phyloP scores from a whole-genome alignment of 176 grass and related monocot genomes.

The Urochloa ruziziensis region DNA sequence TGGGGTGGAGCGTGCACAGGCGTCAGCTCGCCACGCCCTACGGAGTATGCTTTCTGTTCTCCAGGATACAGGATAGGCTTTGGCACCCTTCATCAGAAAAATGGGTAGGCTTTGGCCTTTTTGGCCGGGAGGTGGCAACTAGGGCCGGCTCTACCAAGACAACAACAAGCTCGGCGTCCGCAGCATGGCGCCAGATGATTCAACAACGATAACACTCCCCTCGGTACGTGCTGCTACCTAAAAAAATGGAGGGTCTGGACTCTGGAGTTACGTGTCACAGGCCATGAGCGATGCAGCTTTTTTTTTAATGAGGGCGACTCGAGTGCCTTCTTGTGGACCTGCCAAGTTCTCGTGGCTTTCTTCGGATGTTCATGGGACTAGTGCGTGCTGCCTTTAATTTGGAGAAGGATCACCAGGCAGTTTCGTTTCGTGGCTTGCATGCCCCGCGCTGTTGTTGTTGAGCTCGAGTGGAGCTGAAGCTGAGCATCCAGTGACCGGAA shows the following conservation, averaged over 20 bases:
- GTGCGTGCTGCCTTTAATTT: constrained; percentile 1
- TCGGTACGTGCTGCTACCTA: background rate
- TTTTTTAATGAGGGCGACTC: too few species aligned
- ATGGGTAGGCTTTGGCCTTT: background rate
- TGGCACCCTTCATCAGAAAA: too few species aligned
- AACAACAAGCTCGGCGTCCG: background rate
- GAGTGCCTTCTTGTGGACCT: background rate
- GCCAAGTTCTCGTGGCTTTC: background rate
- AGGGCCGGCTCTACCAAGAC: background rate
- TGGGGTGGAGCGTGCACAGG: background rate
- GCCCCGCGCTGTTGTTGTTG: background rate
- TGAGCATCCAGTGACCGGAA: background rate
- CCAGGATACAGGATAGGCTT: too few species aligned
- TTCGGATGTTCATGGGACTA: background rate
- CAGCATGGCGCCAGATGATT: background rate
- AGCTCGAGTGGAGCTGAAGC: background rate
- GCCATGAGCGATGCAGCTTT: background rate
- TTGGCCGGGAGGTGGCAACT: background rate
- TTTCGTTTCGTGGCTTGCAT: background rate
- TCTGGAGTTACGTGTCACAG: background rate
- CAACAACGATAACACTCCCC: background rate
- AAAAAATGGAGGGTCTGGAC: background rate
- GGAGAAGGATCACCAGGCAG: too few species aligned
- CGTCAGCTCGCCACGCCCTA: background rate
- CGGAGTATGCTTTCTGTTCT: background rate